These are phyloP conservation scores for Henckelia pumila DNA, from an alignment of 257 asterid genomes.

Conservation along the genomic window DNA sequence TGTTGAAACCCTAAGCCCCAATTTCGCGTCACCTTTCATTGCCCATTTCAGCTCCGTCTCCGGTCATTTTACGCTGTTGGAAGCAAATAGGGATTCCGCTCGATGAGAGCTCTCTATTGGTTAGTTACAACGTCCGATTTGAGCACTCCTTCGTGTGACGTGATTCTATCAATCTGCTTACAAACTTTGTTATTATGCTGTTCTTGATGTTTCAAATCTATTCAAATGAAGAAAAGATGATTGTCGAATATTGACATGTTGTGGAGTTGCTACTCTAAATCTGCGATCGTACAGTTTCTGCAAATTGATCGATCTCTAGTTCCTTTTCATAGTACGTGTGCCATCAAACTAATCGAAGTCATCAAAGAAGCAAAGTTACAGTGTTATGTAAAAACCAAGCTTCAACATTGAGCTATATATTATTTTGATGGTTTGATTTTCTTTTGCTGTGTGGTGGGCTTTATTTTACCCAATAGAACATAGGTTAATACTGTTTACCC, in stretches of 20 bases:
- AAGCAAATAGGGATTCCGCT: too few species aligned
- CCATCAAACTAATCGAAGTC: constrained; percentile 16
- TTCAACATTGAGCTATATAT: constrained; percentile 1
- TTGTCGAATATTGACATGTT: not conserved
- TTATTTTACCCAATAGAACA: constrained; percentile 10
- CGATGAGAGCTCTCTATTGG: too few species aligned
- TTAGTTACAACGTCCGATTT: too few species aligned
- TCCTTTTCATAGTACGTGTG: constrained; percentile 5
- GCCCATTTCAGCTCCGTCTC: too few species aligned
- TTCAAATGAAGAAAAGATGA: constrained; percentile 14
- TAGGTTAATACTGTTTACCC: constrained; percentile 3
- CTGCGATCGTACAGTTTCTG: too few species aligned
- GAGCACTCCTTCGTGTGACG: too few species aligned
- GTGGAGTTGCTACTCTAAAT: constrained; percentile 9
- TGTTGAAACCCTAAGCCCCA: too few species aligned
- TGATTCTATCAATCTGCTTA: too few species aligned
- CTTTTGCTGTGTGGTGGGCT: constrained; percentile 6
- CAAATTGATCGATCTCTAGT: constrained; percentile 16
- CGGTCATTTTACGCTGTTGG: too few species aligned
- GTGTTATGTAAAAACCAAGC: constrained; percentile 12
- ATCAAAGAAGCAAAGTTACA: constrained; percentile 17
- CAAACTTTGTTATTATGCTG: too few species aligned
- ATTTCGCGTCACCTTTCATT: too few species aligned
- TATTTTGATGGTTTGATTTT: constrained; percentile 8
- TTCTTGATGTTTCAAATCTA: too few species aligned